Conservation (phyloP, 2,329 filamentous ascomycete species). For the Scedosporium aurantiacum region DNA sequence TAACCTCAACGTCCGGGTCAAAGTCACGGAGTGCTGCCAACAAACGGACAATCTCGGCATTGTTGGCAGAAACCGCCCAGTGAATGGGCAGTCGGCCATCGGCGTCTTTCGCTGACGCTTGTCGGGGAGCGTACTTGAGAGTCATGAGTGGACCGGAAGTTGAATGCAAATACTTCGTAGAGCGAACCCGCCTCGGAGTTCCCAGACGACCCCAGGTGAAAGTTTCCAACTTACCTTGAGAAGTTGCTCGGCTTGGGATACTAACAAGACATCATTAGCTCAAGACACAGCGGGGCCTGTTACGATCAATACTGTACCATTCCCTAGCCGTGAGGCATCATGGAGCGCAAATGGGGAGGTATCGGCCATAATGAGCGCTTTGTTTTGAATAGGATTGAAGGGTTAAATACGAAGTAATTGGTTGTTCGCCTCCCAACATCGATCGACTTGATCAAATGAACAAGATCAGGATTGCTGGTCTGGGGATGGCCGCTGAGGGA, state of each 20-base stretch:
- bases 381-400: too few relatives aligned
- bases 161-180: not conserved
- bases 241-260: not conserved
- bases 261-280: not conserved
- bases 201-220: too few relatives aligned
- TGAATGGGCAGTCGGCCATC: constrained; percentile 87
- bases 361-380: not conserved
- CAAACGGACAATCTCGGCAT: constrained; percentile 60
- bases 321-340: not conserved
- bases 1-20: constrained; percentile 70
- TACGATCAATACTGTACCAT: not conserved
- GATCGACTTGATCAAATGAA: not conserved
- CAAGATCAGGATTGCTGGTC: not conserved
- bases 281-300: not conserved
- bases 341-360: not conserved
- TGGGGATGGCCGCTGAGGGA: too few relatives aligned
- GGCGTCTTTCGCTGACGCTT: constrained; percentile 62
- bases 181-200: not conserved
- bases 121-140: constrained; percentile 62
- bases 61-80: constrained; percentile 85
- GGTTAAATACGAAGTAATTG: too few relatives aligned
- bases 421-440: too few relatives aligned
- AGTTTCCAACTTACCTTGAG: not conserved
- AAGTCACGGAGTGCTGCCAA: constrained; percentile 63
- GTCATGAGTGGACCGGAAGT: not conserved